These are phyloP conservation scores for Teratosphaeria nubilosa DNA, from an alignment of 2,329 filamentous ascomycete genomes.

Conservation along the genomic window DNA sequence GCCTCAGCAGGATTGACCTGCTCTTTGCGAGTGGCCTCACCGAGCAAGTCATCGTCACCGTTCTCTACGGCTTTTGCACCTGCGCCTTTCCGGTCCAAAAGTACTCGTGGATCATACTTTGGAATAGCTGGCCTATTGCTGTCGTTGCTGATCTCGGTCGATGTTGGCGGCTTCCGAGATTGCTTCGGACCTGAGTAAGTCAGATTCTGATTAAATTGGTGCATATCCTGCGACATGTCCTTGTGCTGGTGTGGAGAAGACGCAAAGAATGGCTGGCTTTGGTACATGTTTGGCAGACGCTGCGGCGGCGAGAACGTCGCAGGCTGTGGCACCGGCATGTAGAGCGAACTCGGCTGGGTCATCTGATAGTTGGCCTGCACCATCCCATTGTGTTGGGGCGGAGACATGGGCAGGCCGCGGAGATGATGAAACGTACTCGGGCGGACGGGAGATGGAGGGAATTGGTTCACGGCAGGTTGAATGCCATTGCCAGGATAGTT, in stretches of 20 bases:
- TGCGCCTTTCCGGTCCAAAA: constrained; percentile 15
- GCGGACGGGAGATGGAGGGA: background rate
- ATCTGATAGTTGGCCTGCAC: background rate
- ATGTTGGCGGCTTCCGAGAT: constrained; percentile 14
- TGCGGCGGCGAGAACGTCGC: background rate
- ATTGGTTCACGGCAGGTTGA: constrained; percentile 1
- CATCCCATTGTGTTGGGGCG: background rate
- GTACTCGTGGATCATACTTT: constrained; percentile 10
- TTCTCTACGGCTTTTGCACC: background rate
- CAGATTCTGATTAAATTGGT: constrained; percentile 1
- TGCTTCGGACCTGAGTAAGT: constrained; percentile 20
- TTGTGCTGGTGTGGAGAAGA: background rate
- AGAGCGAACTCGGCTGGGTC: background rate
- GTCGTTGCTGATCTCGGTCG: background rate
- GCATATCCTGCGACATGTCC: background rate
- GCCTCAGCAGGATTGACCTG: background rate
- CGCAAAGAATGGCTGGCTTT: background rate
- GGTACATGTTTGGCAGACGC: background rate
- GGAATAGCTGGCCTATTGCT: constrained; percentile 1
- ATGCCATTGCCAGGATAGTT: background rate
- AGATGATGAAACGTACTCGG: background rate
- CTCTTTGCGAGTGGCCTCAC: background rate
- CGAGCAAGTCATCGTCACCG: background rate
- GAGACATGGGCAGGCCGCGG: background rate
- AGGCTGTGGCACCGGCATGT: background rate